Conservation (phyloP, 148 eudicot genomes). For the Talinum fruticosum region DNA sequence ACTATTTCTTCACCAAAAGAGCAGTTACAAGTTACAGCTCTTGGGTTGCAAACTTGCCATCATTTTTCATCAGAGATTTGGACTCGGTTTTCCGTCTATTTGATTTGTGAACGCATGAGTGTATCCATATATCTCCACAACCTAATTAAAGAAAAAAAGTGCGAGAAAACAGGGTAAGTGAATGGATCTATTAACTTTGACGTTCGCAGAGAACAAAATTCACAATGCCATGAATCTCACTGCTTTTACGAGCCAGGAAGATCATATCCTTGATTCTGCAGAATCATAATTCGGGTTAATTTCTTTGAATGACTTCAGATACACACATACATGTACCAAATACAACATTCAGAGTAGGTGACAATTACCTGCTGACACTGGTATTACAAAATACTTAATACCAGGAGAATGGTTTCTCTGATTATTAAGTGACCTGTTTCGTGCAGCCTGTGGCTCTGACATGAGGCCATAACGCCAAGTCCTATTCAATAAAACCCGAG, state of each 20-base stretch:
- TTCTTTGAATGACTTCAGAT: not conserved
- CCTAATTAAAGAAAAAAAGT: too few relatives aligned
- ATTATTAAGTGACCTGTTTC: not conserved
- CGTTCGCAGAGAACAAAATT: too few relatives aligned
- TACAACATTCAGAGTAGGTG: not conserved
- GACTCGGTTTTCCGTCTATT: too few relatives aligned
- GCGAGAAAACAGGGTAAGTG: too few relatives aligned
- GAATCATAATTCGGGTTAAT: not conserved
- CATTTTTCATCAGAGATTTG: too few relatives aligned
- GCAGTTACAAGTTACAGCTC: not conserved
- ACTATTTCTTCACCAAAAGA: too few relatives aligned
- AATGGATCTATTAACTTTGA: not conserved
- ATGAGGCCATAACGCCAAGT: conserved; percentile 26
- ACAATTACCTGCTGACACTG: too few relatives aligned
- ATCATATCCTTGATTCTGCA: not conserved
- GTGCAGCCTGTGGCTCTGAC: conserved; percentile 12
- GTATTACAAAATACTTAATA: too few relatives aligned
- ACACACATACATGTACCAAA: not conserved
- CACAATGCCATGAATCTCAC: not conserved
- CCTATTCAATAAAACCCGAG: conserved; percentile 27
- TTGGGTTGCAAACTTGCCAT: not conserved
- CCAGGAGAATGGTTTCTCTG: not conserved
- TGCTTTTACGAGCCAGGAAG: not conserved
- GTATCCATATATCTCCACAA: too few relatives aligned
- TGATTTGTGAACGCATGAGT: too few relatives aligned